These are phyloP conservation scores for Colletotrichum abscissum DNA, from an alignment of 2,329 filamentous ascomycete genomes.

Conservation along the genomic window DNA sequence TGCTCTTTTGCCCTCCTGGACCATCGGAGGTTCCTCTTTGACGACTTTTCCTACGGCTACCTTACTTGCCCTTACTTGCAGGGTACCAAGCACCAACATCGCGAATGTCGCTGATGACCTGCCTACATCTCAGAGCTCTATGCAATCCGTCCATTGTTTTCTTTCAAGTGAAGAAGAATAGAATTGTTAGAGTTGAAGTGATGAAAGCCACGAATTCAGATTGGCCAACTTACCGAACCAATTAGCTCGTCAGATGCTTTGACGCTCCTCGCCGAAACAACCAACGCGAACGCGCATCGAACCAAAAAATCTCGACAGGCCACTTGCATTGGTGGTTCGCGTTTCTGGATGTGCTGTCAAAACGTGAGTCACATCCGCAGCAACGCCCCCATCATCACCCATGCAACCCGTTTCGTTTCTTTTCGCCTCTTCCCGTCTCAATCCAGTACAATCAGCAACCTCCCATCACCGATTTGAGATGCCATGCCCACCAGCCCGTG, in stretches of 20 bases:
- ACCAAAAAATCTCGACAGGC: neutral
- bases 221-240: neutral
- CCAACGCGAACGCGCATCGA: conserved; percentile 11
- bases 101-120: no score
- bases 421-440: neutral
- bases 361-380: conserved; percentile 23
- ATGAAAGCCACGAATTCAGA: neutral
- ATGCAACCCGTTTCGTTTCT: conserved; percentile 1
- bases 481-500: conserved; percentile 29
- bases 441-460: neutral
- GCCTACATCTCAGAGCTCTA: no score
- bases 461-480: conserved; percentile 5
- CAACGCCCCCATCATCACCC: neutral
- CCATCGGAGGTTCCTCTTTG: no score
- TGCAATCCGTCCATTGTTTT: no score
- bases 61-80: no score
- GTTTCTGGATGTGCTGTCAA: conserved; percentile 30
- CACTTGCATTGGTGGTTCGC: neutral
- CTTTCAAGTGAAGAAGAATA: no score
- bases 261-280: conserved; percentile 11
- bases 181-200: neutral
- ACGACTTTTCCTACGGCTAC: no score
- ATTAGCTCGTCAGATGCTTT: neutral
- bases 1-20: no score
- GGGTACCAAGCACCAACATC: no score